Base-by-base conservation (phyloP, 495 filamentous ascomycete species). In the Letharia columbiana region DNA sequence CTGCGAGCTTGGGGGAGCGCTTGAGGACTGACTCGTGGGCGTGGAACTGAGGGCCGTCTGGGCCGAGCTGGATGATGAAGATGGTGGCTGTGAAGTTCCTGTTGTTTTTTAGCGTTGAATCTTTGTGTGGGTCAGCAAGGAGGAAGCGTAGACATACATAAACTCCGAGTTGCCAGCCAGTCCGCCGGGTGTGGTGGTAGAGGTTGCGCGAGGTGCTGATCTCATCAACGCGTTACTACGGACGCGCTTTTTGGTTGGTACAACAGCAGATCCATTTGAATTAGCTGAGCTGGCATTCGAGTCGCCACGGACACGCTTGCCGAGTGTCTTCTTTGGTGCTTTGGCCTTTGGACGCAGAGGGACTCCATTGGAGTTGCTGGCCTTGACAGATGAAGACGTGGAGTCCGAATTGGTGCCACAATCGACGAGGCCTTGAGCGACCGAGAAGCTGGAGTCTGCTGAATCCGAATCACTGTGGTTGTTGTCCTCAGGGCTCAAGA, bases 21-120 rank as follows among this genome's bases (percentile, higher is more conserved):
- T n/a, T 33, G 13, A 70, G 61, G 50, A 63, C 50, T 11, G 31
- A 52, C 35, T 68, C 66, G 52, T 70, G 69, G 4, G 33, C 63
- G 7, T 52, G 33, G 28, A 63, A 66, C 15, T 50, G 41, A 45
- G 45, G 42, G 28, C 63, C 60, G 17, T 63, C 63, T 20, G 37
- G 37, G 4, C 68, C 69, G 1, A 66, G 54, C 20, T 63, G 13
- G 28, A 68, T 40, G 15, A 63, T 67, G 37, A 65, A 70, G 44
- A 65, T 62, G 1, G 66, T 44, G 4, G 63, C 62, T 2, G 45
- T 52, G 49, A 66, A 68, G 40, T 54, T 50, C 20, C 69, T 70
- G 60, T 10, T 10, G 10, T 11, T 33, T 3, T 1, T 65, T 9
- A 59, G 63, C 31, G 49, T 17, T 6, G 2, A 2, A 17, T 20